phyloP scores from a whole-genome alignment of 495 filamentous ascomycete species.

The Hypoxylon rickii region DNA sequence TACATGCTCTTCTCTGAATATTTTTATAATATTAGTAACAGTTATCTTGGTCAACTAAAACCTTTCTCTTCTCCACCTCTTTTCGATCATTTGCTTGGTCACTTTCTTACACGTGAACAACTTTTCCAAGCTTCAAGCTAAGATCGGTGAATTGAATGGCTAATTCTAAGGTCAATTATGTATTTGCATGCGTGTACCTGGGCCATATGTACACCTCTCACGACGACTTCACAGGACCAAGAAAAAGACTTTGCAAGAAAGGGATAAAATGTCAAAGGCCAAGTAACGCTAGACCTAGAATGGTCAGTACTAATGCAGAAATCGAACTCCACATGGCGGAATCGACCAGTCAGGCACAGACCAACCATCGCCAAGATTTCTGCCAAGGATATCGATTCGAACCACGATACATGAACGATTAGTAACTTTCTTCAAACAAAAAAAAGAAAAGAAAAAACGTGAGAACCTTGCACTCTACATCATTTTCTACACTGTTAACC shows the following conservation, averaged over 20 bases:
- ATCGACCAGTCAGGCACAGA: slow-evolving; percentile 34
- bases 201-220: too few species aligned
- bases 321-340: slow-evolving; percentile 17
- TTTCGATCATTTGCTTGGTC: not conserved
- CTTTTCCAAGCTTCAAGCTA: not conserved
- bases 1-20: not conserved
- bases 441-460: too few species aligned
- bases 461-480: slow-evolving; percentile 31
- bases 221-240: not conserved
- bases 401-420: slow-evolving; percentile 32
- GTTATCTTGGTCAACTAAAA: too few species aligned
- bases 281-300: slow-evolving; percentile 27
- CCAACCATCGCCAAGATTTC: slow-evolving; percentile 33
- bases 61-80: not conserved
- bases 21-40: too few species aligned
- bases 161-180: too few species aligned
- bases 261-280: slow-evolving; percentile 9
- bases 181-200: too few species aligned
- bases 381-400: slow-evolving; percentile 37
- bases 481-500: slow-evolving; percentile 3
- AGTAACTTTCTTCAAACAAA: slow-evolving; percentile 31
- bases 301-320: slow-evolving; percentile 26
- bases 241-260: slow-evolving; percentile 3
- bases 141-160: not conserved
- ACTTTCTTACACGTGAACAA: not conserved